Percentiles rank a stretch among this genome's conserved stretches.
These are phyloP conservation scores for Periconia digitata DNA, from an alignment of 2,329 filamentous ascomycete species.

Conservation along the genomic window DNA sequence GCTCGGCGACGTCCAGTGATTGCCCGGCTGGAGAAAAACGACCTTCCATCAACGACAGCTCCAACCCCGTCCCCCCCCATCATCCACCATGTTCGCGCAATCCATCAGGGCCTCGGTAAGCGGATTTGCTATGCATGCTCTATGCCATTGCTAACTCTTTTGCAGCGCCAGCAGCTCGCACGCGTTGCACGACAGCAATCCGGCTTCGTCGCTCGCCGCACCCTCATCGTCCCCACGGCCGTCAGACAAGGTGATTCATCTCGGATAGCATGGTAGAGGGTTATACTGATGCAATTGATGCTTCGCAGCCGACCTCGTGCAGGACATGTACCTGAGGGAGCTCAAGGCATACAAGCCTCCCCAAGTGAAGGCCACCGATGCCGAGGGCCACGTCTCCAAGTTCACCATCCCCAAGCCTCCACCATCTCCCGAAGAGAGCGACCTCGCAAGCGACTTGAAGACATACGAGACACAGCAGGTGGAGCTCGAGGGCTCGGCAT, in stretches of 20 bases:
- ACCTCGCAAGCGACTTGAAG: conserved; percentile 88
- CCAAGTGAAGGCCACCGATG: conserved; percentile 79
- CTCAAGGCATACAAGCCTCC: conserved; percentile 92
- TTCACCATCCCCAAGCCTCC: conserved; percentile 81
- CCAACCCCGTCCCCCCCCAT: conserved; percentile 25
- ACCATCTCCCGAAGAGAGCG: conserved; percentile 86
- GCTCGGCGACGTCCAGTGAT: conserved; percentile 14
- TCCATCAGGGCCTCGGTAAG: conserved; percentile 64
- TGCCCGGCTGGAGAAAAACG: conserved; percentile 20
- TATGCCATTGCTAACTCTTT: conserved; percentile 27
- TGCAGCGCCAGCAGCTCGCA: conserved; percentile 62
- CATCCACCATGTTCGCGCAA: conserved; percentile 59
- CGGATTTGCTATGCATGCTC: conserved; percentile 7
- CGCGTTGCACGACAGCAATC: conserved; percentile 61
- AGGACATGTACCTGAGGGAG: conserved; percentile 96
- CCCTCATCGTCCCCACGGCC: conserved; percentile 63
- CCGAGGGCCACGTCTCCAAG: conserved; percentile 87
- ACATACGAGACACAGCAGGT: conserved; percentile 93
- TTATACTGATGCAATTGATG: conserved; percentile 37
- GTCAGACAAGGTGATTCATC: conserved; percentile 61
- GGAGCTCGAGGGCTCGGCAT: conserved; percentile 87
- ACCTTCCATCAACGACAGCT: conserved; percentile 33
- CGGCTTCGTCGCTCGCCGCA: conserved; percentile 59
- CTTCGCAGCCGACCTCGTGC: conserved; percentile 83
- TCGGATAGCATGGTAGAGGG: conserved; percentile 18